Evolutionary conservation across 352 stramenopile genomes (phyloP), one percentile per base, ranked within the genome.

Genomic region (Thraustochytrium striatum): DNA sequence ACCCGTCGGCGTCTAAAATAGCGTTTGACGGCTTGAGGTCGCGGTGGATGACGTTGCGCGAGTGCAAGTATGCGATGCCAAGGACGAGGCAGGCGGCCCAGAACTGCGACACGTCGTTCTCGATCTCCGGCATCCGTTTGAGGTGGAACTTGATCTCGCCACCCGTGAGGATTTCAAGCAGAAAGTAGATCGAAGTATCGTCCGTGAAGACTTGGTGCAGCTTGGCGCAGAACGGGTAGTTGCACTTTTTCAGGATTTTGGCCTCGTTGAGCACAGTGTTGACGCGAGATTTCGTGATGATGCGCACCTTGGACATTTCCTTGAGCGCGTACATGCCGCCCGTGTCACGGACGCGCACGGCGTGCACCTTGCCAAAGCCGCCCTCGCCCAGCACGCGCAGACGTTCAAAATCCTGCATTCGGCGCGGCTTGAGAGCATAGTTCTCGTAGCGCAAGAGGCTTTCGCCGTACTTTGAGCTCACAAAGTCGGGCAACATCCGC

Each of bases 1-100:
- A 89, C 16, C 90, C 90, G 69, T 93, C 88, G 3, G 80, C 80
- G 39, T 92, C 90, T 21, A 94, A 78, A 28, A 94, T 79, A 21
- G 92, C 86, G 68, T 94, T 94, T 78, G 92, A 89, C n/a, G 90
- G 90, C 72, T 94, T 94, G 85, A 94, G 88, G 80, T 94, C 90
- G 39, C 90, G 89, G 69, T 94, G 90, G 78, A 94, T 93, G 58
- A 94, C 88, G 80, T 93, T 91, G 16, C 86, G 43, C 21, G 65
- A 75, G 36, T 75, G 65, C 11, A 75, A 43, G 30, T 75, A 75
- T 1, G 32, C 65, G 3, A 75, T 70, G 5, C 65, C 65, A 7
- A 75, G 50, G 9, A 75, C 65, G 30, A 75, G 65, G 25, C 65
- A 75, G 16, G 65, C 65, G 32, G 52, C 50, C 65, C 65, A 75